Evolutionary conservation across 257 asterid genomes (phyloP), one percentile per base, ranked within the genome.

Genomic region (Solanum bukasovii): DNA sequence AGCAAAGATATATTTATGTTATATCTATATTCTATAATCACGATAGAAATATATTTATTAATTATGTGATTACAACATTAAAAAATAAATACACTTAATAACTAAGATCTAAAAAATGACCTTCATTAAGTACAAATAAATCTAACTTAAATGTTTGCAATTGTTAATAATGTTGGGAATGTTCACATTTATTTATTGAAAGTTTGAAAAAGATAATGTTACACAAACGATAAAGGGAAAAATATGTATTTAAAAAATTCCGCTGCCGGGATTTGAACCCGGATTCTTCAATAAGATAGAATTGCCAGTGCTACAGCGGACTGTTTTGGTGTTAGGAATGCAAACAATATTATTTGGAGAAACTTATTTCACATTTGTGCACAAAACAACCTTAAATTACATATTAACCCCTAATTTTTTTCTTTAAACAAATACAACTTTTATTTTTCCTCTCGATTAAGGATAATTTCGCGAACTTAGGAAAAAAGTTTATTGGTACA

Each of bases 321-420:
- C 5, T 1, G 21, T 12, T 6, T 23, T 34, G 1, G 2, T 35
- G 0, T 16, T 5, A 7, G 5, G 3, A 0, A 6, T 6, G 3
- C 40, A 35, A 71, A 71, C 40, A 14, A 13, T 0, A 3, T 6
- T 5, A 68, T 13, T 13, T 11, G 27, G 4, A 25, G 18, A 25
- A 67, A 71, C 40, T 71, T 71, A 13, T 31, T 31, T 31, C 40
- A 70, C 23, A 31, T 9, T 9, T 34, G 5, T 37, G 31, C 27
- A 33, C 18, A 34, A 9, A 18, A 31, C 4, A 73, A 35, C 29
- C 13, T 74, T 20, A 37, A 37, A 21, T 74, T 37, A 74, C 16
- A 20, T 35, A 34, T 34, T 34, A 73, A 73, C 18, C 56, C 14
- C 20, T 1, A 37, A 10, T 0, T 21, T 75, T 37, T 11, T 38